Evolutionary conservation across 345 rosid genomes (phyloP).

Genomic region (Limnanthes douglasii): DNA sequence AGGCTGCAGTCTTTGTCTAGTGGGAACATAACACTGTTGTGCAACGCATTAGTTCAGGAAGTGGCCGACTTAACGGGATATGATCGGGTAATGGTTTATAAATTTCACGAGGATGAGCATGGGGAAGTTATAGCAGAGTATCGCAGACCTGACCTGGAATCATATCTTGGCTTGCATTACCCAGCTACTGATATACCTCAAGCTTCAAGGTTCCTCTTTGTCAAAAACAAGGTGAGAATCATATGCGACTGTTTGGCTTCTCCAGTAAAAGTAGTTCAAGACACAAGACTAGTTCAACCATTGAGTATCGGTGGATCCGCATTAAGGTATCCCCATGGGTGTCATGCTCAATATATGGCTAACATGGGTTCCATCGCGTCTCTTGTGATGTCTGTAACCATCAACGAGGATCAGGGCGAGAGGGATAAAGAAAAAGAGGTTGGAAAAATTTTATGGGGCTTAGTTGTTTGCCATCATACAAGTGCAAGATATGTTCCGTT

Average conservation of each 20-base stretch:
- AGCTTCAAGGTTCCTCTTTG: conserved; percentile 73
- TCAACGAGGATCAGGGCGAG: conserved; percentile 38
- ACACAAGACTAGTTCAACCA: conserved; percentile 40
- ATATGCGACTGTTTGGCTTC: conserved; percentile 56
- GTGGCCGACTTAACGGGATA: conserved; percentile 65
- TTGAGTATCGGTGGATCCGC: conserved; percentile 67
- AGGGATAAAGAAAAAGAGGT: conserved; percentile 23
- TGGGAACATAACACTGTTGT: conserved; percentile 35
- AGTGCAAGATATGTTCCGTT: conserved; percentile 64
- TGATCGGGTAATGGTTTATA: conserved; percentile 81
- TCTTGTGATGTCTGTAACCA: conserved; percentile 75
- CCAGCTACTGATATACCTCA: conserved; percentile 89
- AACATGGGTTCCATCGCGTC: conserved; percentile 80
- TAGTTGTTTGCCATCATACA: conserved; percentile 85
- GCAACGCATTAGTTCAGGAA: conserved; percentile 64
- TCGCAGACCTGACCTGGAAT: conserved; percentile 32
- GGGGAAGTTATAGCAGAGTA: conserved; percentile 82
- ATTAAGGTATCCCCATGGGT: conserved; percentile 76
- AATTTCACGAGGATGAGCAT: conserved; percentile 81
- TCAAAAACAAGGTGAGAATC: conserved; percentile 80
- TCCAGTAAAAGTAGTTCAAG: conserved; percentile 57
- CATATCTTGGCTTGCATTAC: conserved; percentile 71
- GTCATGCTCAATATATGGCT: conserved; percentile 74
- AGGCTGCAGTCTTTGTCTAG: conserved; percentile 66
- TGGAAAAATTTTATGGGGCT: conserved; percentile 61